A percentile compares a stretch with the other conserved stretches of the same genome.
phyloP scores from a whole-genome alignment of 352 stramenopile genomes.

The Globisporangium polare region DNA sequence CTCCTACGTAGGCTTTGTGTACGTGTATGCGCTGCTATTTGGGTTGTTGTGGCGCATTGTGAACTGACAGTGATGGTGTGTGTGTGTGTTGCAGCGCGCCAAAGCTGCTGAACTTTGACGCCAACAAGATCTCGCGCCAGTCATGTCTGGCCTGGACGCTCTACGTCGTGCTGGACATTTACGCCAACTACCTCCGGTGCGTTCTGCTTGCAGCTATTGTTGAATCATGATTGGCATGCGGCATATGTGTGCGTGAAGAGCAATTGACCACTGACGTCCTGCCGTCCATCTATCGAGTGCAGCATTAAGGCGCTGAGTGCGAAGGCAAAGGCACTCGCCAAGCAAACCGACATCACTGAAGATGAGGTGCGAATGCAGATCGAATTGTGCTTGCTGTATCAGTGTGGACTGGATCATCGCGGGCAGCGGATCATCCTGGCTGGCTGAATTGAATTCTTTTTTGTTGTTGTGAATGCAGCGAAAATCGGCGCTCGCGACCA shows the following conservation, averaged over 20 bases:
- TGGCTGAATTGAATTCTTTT: background rate
- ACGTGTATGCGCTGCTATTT: conserved; percentile 16
- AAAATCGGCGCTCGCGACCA: conserved; percentile 28
- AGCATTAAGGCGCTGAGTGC: conserved; percentile 59
- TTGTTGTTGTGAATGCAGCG: conserved; percentile 31
- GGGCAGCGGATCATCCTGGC: too few species aligned
- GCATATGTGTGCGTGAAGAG: background rate
- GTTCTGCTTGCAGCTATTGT: conserved; percentile 13
- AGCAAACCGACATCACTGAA: conserved; percentile 41
- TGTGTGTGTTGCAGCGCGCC: conserved; percentile 35
- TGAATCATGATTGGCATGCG: too few species aligned
- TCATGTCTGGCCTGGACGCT: conserved; percentile 72
- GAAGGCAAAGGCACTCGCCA: conserved; percentile 55
- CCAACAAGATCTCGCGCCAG: conserved; percentile 57
- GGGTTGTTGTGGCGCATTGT: background rate
- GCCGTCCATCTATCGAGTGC: background rate
- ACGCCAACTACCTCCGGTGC: conserved; percentile 70
- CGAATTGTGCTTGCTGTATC: background rate
- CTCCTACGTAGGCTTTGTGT: conserved; percentile 84
- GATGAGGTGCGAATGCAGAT: conserved; percentile 35
- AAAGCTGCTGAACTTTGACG: conserved; percentile 73
- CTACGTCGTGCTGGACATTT: conserved; percentile 77
- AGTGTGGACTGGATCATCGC: background rate
- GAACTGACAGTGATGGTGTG: background rate
- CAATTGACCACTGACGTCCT: background rate